These are phyloP conservation scores for Starmerella khaoyaiensis DNA, from an alignment of 805 yeast genomes.

Conservation along the genomic window DNA sequence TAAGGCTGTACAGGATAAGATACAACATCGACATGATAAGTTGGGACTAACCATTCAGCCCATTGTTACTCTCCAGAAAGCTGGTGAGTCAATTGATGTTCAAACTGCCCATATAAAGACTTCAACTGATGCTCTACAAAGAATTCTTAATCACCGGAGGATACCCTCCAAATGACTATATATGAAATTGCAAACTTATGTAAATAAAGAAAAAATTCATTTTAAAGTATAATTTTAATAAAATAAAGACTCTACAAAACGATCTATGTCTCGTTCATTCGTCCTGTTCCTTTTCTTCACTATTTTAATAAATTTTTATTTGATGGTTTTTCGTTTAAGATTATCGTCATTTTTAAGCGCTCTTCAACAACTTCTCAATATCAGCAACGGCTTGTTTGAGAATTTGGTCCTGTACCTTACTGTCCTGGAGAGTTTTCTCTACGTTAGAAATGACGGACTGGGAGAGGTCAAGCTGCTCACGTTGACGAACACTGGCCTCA, in stretches of 20 bases:
- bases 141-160: no score
- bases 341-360: slow-evolving; percentile 9
- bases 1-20: slow-evolving; percentile 6
- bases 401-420: slow-evolving; percentile 87
- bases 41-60: slow-evolving; percentile 10
- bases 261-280: no score
- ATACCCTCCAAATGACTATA: no score
- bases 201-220: no score
- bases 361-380: slow-evolving; percentile 64
- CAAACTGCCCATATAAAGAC: no score
- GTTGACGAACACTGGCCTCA: slow-evolving; percentile 91
- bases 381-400: slow-evolving; percentile 86
- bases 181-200: no score
- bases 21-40: slow-evolving; percentile 5
- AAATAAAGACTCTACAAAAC: no score
- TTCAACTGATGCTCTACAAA: no score
- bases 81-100: background rate
- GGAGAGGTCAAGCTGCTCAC: slow-evolving; percentile 87
- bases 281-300: slow-evolving; percentile 1
- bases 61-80: slow-evolving; percentile 5
- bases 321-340: background rate
- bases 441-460: slow-evolving; percentile 78
- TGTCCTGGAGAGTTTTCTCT: slow-evolving; percentile 65
- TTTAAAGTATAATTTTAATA: no score
- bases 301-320: background rate